A percentile compares a stretch with the other conserved stretches of the same genome.
These are phyloP conservation scores for Salix dunnii DNA, from an alignment of 345 rosid species.

Conservation along the genomic window DNA sequence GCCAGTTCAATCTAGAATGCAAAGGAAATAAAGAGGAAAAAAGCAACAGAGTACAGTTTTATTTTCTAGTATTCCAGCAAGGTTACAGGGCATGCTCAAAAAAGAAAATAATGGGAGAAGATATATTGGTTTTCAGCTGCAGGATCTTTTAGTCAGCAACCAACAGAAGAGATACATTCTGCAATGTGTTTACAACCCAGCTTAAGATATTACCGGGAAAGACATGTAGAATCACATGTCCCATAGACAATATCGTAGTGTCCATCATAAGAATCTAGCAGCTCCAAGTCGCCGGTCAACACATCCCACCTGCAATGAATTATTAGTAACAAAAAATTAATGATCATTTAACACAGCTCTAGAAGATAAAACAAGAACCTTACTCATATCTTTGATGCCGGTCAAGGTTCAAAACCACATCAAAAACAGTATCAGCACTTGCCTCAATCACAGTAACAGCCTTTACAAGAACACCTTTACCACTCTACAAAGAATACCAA, in stretches of 20 bases:
- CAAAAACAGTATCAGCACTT: conserved; percentile 80
- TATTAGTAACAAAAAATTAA: conserved; percentile 18
- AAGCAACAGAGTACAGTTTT: neutral
- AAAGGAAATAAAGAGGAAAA: neutral
- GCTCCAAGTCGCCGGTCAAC: conserved; percentile 83
- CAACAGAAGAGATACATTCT: neutral
- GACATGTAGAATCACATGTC: conserved; percentile 74
- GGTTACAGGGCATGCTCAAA: neutral
- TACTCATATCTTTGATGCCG: conserved; percentile 86
- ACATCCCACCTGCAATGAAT: conserved; percentile 85
- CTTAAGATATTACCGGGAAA: conserved; percentile 54
- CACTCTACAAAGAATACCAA: conserved; percentile 42
- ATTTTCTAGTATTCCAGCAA: neutral
- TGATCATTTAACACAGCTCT: conserved; percentile 12
- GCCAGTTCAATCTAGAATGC: neutral
- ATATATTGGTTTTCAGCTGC: neutral
- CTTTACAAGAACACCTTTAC: conserved; percentile 80
- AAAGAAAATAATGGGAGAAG: neutral
- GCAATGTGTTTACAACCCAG: neutral
- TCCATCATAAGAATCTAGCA: conserved; percentile 82
- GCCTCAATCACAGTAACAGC: conserved; percentile 88
- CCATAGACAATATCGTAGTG: conserved; percentile 87
- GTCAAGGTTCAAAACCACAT: conserved; percentile 66
- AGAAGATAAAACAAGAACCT: conserved; percentile 29
- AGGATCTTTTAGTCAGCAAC: neutral